Percentiles rank a stretch among this genome's conserved stretches.
These are phyloP conservation scores for Fusarium sp. DNA, from an alignment of 2,329 filamentous ascomycete species.

Conservation along the genomic window DNA sequence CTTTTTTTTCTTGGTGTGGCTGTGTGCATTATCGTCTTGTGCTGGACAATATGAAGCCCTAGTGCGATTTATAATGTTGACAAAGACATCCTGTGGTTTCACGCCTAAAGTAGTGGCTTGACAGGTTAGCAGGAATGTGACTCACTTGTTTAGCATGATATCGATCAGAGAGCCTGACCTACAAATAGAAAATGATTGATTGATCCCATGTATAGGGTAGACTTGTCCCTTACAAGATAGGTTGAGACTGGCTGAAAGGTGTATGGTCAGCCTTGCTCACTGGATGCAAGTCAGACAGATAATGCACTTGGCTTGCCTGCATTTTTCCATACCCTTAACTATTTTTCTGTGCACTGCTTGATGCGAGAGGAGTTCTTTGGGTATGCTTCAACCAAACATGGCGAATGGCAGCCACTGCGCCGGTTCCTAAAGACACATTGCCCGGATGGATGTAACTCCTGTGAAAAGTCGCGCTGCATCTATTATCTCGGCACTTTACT, in stretches of 20 bases:
- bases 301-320: too few species aligned
- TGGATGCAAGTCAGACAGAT: neutral
- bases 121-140: neutral
- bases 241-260: neutral
- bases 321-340: neutral
- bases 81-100: neutral
- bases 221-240: neutral
- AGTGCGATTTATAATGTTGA: neutral
- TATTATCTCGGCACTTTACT: neutral
- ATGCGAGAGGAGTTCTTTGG: too few species aligned
- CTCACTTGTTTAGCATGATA: neutral
- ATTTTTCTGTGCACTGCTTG: neutral
- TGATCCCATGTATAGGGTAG: neutral
- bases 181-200: neutral
- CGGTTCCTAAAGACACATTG: neutral
- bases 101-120: neutral
- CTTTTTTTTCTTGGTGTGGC: neutral
- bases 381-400: neutral
- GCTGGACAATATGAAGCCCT: neutral
- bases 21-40: neutral
- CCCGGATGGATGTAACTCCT: neutral
- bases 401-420: neutral
- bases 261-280: neutral
- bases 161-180: neutral
- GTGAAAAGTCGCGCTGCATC: neutral